These are phyloP conservation scores for Pichia heedii DNA, from an alignment of 805 yeast species.

Conservation along the genomic window DNA sequence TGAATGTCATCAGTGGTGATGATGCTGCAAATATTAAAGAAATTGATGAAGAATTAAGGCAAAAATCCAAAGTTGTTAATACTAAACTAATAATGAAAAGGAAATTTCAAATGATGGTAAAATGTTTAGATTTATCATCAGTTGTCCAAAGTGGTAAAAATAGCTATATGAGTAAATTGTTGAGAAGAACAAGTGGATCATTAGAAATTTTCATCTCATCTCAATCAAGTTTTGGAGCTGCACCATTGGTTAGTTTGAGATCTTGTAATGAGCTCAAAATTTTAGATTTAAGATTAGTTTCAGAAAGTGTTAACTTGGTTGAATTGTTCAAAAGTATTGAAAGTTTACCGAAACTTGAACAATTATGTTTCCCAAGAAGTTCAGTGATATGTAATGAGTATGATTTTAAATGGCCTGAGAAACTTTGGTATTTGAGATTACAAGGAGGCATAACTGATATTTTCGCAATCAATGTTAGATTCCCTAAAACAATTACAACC, in stretches of 20 bases:
- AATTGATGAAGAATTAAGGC: neutral
- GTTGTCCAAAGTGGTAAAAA: constrained; percentile 89
- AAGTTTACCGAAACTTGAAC: constrained; percentile 53
- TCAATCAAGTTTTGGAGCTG: constrained; percentile 87
- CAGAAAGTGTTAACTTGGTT: constrained; percentile 79
- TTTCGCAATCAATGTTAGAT: constrained; percentile 57
- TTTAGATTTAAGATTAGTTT: constrained; percentile 75
- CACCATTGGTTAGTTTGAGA: constrained; percentile 76
- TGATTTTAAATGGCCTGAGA: constrained; percentile 70
- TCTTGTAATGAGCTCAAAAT: constrained; percentile 55
- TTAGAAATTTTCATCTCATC: constrained; percentile 77
- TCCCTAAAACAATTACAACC: constrained; percentile 63
- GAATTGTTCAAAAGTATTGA: constrained; percentile 72
- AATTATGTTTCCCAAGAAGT: constrained; percentile 80
- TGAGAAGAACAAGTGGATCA: constrained; percentile 64
- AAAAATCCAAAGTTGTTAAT: neutral
- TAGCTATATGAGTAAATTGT: constrained; percentile 74
- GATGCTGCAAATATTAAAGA: constrained; percentile 10
- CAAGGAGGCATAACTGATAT: constrained; percentile 87
- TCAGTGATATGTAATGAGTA: constrained; percentile 63
- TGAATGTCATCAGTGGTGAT: constrained; percentile 33
- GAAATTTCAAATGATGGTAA: constrained; percentile 50
- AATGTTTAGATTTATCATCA: constrained; percentile 59
- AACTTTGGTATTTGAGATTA: constrained; percentile 58
- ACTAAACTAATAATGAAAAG: constrained; percentile 6